A percentile compares a stretch with the other conserved stretches of the same genome.
phyloP scores from a whole-genome alignment of 2,329 filamentous ascomycete genomes.

The Plenodomus tracheiphilus region DNA sequence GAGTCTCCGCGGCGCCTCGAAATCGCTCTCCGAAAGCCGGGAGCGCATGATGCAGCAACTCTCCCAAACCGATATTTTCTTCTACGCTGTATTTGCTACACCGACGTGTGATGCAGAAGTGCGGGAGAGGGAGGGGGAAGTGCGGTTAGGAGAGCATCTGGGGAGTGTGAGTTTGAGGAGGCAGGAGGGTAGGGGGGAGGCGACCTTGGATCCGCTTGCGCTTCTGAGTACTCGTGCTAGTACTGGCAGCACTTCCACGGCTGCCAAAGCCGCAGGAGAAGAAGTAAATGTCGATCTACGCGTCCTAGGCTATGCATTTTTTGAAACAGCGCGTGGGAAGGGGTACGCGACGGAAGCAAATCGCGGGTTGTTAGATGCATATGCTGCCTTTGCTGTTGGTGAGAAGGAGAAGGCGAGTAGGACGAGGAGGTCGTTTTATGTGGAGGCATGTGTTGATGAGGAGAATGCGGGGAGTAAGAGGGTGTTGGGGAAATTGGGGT shows the following conservation, averaged over 20 bases:
- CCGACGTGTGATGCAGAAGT: neutral
- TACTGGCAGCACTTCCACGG: too few relatives aligned
- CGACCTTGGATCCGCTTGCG: conserved; percentile 4
- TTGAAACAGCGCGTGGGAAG: conserved; percentile 21
- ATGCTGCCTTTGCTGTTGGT: conserved; percentile 5
- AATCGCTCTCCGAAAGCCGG: conserved; percentile 20
- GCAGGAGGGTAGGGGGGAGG: conserved; percentile 5
- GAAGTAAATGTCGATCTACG: too few relatives aligned
- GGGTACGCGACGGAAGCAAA: conserved; percentile 35
- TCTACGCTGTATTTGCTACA: conserved; percentile 18
- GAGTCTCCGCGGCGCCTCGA: conserved; percentile 27
- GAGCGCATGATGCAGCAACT: conserved; percentile 22
- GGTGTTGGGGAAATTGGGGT: conserved; percentile 32
- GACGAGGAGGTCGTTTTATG: conserved; percentile 12
- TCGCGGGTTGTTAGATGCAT: conserved; percentile 18
- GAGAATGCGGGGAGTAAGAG: conserved; percentile 24
- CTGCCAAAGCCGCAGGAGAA: too few relatives aligned
- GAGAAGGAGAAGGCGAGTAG: conserved; percentile 2
- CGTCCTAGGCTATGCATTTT: conserved; percentile 28
- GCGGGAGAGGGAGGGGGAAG: neutral
- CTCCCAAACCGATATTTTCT: conserved; percentile 10
- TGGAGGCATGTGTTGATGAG: conserved; percentile 28
- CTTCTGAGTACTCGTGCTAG: neutral
- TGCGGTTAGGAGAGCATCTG: conserved; percentile 7
- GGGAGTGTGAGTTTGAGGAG: conserved; percentile 19